Evolutionary conservation across 164 flowering plant genomes (phyloP).

Genomic region (Nymphaea colorata): DNA sequence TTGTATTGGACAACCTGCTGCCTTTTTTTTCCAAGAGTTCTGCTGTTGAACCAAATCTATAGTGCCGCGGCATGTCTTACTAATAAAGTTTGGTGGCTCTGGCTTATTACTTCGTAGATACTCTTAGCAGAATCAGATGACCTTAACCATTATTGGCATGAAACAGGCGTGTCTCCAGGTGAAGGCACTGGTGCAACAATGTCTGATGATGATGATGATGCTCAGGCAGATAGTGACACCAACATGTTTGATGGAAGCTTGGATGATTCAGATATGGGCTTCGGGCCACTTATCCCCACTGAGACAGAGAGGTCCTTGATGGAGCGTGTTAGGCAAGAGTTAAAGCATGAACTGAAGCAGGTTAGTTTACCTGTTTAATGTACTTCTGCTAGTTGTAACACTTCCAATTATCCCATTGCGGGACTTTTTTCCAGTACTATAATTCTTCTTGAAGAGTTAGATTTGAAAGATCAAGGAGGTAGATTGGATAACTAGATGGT

Average conservation of each 20-base stretch:
- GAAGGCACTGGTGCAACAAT: slow-evolving; percentile 77
- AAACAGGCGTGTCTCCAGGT: slow-evolving; percentile 61
- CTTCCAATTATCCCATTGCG: too few relatives aligned
- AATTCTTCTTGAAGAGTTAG: too few relatives aligned
- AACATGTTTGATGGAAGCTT: slow-evolving; percentile 46
- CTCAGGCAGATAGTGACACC: slow-evolving; percentile 41
- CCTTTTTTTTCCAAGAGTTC: too few relatives aligned
- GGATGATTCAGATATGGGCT: slow-evolving; percentile 56
- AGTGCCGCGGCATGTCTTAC: too few relatives aligned
- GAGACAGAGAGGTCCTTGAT: slow-evolving; percentile 61
- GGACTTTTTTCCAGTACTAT: too few relatives aligned
- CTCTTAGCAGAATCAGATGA: too few relatives aligned
- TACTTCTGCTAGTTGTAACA: background rate
- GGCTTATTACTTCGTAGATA: too few relatives aligned
- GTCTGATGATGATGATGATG: slow-evolving; percentile 69
- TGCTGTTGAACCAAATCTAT: too few relatives aligned
- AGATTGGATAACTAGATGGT: too few relatives aligned
- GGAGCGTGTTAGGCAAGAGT: slow-evolving; percentile 68
- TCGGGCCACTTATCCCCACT: slow-evolving; percentile 74
- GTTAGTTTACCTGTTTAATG: slow-evolving; percentile 8
- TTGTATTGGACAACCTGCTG: too few relatives aligned
- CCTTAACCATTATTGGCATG: background rate
- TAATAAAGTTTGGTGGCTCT: too few relatives aligned
- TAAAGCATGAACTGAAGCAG: slow-evolving; percentile 67
- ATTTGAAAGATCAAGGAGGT: too few relatives aligned